A percentile compares a stretch with the other conserved stretches of the same genome.
These are phyloP conservation scores for Citropsis articulata DNA, from an alignment of 345 rosid species.

Conservation along the genomic window DNA sequence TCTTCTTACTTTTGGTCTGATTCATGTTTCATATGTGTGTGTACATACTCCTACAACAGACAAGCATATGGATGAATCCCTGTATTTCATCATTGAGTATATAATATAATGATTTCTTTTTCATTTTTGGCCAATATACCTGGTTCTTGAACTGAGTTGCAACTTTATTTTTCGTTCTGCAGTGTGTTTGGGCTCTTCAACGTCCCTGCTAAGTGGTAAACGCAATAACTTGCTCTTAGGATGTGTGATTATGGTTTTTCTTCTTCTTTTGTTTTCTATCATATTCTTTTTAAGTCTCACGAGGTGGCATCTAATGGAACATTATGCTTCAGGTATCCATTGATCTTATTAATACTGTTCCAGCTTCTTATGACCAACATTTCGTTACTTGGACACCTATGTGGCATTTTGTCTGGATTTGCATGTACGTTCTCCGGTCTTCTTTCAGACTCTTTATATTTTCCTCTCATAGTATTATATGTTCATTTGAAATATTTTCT, in stretches of 20 bases:
- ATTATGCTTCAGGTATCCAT: conserved; percentile 68
- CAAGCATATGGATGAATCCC: background rate
- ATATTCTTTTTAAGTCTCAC: conserved; percentile 6
- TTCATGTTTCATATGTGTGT: background rate
- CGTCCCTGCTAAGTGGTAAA: conserved; percentile 87
- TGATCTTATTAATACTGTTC: conserved; percentile 70
- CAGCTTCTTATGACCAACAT: conserved; percentile 92
- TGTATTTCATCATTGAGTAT: background rate
- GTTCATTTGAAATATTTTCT: background rate
- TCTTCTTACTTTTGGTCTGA: background rate
- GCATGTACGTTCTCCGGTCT: conserved; percentile 57
- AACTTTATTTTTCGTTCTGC: conserved; percentile 35
- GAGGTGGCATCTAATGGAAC: conserved; percentile 9
- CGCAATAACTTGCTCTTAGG: conserved; percentile 18
- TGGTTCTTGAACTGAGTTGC: conserved; percentile 12
- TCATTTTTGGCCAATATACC: background rate
- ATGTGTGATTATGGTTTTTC: conserved; percentile 1
- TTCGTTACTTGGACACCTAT: conserved; percentile 91
- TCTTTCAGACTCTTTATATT: background rate
- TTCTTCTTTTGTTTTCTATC: background rate
- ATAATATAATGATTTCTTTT: background rate
- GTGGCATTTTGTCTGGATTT: conserved; percentile 95
- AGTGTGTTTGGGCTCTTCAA: conserved; percentile 97
- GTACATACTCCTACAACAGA: background rate
- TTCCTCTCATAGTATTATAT: conserved; percentile 10